Percentiles rank a stretch among this genome's conserved stretches.
phyloP scores from a whole-genome alignment of 768 basidiomycete species.

The Tricholoma matsutake region DNA sequence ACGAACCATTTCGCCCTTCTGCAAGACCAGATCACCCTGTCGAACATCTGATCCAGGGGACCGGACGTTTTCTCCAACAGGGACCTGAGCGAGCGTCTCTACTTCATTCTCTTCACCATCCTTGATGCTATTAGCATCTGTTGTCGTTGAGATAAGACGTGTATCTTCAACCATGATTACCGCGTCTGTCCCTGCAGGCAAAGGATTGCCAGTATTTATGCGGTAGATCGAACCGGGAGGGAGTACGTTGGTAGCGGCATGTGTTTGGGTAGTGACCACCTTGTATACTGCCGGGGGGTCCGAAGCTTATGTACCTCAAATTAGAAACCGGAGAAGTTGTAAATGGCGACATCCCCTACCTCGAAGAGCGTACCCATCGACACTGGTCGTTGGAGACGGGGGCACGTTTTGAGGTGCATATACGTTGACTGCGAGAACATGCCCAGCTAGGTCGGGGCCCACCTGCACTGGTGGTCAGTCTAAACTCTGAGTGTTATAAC shows the following conservation, averaged over 20 bases:
- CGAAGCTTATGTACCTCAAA: slow-evolving; percentile 41
- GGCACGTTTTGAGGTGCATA: slow-evolving; percentile 65
- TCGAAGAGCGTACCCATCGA: slow-evolving; percentile 84
- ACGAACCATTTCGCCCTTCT: slow-evolving; percentile 56
- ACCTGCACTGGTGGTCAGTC: slow-evolving; percentile 43
- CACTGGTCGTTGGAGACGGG: slow-evolving; percentile 65
- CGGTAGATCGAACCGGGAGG: slow-evolving; percentile 59
- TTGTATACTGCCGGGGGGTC: slow-evolving; percentile 63
- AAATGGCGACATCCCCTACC: slow-evolving; percentile 41
- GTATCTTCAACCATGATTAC: slow-evolving; percentile 96
- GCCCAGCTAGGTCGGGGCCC: slow-evolving; percentile 52
- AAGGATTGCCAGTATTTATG: slow-evolving; percentile 82
- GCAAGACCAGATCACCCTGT: slow-evolving; percentile 64
- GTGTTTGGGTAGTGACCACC: slow-evolving; percentile 59
- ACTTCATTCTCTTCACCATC: slow-evolving; percentile 71
- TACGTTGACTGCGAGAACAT: slow-evolving; percentile 76
- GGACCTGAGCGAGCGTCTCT: slow-evolving; percentile 60
- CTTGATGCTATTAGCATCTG: slow-evolving; percentile 30
- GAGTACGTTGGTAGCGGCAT: slow-evolving; percentile 44
- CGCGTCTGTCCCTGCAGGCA: slow-evolving; percentile 71
- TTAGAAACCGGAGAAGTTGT: background rate
- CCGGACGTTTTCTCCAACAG: slow-evolving; percentile 69
- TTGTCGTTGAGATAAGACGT: slow-evolving; percentile 54
- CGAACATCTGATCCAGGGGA: slow-evolving; percentile 70
- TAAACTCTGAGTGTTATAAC: background rate